These are phyloP conservation scores for Candida freyschussii DNA, from an alignment of 1,139 yeast genomes.

Conservation along the genomic window DNA sequence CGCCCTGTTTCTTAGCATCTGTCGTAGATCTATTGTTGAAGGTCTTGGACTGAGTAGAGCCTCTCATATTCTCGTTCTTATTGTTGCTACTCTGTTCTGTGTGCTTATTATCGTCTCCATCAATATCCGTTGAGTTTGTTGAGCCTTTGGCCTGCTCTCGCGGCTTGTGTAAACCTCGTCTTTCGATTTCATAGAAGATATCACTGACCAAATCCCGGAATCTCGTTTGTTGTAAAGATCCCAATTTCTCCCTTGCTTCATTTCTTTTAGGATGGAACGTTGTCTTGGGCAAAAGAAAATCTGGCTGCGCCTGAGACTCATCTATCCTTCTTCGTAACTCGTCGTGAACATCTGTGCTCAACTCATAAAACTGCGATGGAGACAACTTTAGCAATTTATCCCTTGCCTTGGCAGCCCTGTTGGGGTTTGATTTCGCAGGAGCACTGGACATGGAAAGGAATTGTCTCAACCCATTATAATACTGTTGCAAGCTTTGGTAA, in stretches of 20 bases:
- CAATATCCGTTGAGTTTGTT: slow-evolving; percentile 5
- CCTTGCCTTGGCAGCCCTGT: slow-evolving; percentile 72
- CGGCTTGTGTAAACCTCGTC: slow-evolving; percentile 51
- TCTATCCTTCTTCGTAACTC: slow-evolving; percentile 74
- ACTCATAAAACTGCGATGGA: slow-evolving; percentile 79
- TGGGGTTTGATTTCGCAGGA: slow-evolving; percentile 30
- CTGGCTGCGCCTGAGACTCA: slow-evolving; percentile 47
- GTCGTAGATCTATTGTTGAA: slow-evolving; percentile 1
- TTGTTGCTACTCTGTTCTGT: not conserved
- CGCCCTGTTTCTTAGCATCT: slow-evolving; percentile 11
- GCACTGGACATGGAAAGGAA: slow-evolving; percentile 21
- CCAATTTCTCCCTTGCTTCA: slow-evolving; percentile 90
- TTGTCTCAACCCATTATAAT: slow-evolving; percentile 22
- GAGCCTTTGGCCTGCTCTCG: slow-evolving; percentile 4
- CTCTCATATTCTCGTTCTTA: not conserved
- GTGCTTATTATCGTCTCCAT: slow-evolving; percentile 1
- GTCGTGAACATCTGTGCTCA: slow-evolving; percentile 90
- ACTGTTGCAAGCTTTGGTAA: slow-evolving; percentile 15
- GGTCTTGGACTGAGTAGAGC: slow-evolving; percentile 5
- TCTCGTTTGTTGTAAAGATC: slow-evolving; percentile 74
- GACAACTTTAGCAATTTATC: slow-evolving; percentile 79
- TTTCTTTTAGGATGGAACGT: slow-evolving; percentile 89
- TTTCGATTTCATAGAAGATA: slow-evolving; percentile 78
- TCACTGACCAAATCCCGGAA: slow-evolving; percentile 91
- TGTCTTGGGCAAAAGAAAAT: slow-evolving; percentile 62